phyloP scores from a whole-genome alignment of 2,329 filamentous ascomycete species.

The Aspergillus neotritici region DNA sequence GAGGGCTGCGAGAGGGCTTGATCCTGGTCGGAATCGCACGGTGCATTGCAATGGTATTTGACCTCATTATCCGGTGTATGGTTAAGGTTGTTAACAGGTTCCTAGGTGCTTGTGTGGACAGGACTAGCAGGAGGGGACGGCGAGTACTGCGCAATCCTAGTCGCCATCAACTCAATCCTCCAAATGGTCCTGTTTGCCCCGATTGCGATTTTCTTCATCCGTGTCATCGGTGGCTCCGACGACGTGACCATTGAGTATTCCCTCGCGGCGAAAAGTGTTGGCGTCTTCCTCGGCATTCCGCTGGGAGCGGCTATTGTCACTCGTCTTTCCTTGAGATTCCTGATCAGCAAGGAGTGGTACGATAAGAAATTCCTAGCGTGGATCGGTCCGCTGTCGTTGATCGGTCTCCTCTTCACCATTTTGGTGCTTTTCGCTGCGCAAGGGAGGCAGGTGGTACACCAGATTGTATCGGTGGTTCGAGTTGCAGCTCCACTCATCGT shows the following conservation, averaged over 20 bases:
- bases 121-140: constrained; percentile 67
- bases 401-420: constrained; percentile 83
- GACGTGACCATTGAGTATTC: constrained; percentile 53
- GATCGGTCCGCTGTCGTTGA: constrained; percentile 66
- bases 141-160: constrained; percentile 78
- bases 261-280: constrained; percentile 71
- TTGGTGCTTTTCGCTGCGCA: constrained; percentile 80
- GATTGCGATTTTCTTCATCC: constrained; percentile 63
- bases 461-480: constrained; percentile 75
- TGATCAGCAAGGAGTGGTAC: constrained; percentile 58
- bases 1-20: constrained; percentile 55
- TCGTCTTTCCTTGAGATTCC: constrained; percentile 54
- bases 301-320: constrained; percentile 74
- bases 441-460: constrained; percentile 68
- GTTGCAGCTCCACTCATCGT: constrained; percentile 76
- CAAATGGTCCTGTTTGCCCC: constrained; percentile 71
- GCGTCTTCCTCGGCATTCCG: constrained; percentile 78
- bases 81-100: constrained; percentile 3
- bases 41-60: constrained; percentile 77
- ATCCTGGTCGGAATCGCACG: constrained; percentile 78
- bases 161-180: constrained; percentile 68
- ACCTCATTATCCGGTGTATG: background rate
- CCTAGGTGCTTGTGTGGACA: constrained; percentile 66
- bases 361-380: constrained; percentile 63
- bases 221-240: constrained; percentile 55